Percentiles rank a stretch among this genome's conserved stretches.
Evolutionary conservation across 441 rosid genomes (phyloP).

Genomic region (Mallotus repandus): DNA sequence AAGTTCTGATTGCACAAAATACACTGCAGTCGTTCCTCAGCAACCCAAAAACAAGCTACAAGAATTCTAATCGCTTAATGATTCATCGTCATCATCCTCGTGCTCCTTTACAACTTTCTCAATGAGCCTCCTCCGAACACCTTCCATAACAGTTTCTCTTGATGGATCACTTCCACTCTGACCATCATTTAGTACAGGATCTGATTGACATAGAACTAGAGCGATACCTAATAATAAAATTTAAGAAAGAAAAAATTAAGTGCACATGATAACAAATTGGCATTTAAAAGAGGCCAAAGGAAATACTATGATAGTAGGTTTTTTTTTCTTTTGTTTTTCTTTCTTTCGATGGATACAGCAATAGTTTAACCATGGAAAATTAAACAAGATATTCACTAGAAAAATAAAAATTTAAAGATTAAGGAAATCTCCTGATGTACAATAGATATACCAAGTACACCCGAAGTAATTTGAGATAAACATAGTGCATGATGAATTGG

Average conservation of each 20-base stretch:
- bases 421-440: background rate
- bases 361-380: background rate
- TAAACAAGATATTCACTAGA: background rate
- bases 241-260: background rate
- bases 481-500: background rate
- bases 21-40: background rate
- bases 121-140: conserved; percentile 73
- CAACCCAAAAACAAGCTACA: background rate
- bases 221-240: conserved; percentile 68
- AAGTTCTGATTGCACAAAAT: background rate
- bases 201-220: conserved; percentile 84
- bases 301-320: background rate
- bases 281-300: background rate
- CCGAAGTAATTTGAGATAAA: background rate
- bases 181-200: conserved; percentile 91
- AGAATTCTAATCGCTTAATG: conserved; percentile 70
- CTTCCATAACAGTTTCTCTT: conserved; percentile 80
- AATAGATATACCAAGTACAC: no score
- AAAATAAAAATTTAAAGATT: background rate
- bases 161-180: conserved; percentile 75
- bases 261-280: background rate
- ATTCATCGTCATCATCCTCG: conserved; percentile 76
- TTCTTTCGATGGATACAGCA: no score
- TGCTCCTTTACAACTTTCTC: conserved; percentile 88
- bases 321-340: background rate